Evolutionary conservation across 495 filamentous ascomycete species (phyloP), one percentile per base, ranked within the genome.

Genomic region (Penicillium chermesinum): DNA sequence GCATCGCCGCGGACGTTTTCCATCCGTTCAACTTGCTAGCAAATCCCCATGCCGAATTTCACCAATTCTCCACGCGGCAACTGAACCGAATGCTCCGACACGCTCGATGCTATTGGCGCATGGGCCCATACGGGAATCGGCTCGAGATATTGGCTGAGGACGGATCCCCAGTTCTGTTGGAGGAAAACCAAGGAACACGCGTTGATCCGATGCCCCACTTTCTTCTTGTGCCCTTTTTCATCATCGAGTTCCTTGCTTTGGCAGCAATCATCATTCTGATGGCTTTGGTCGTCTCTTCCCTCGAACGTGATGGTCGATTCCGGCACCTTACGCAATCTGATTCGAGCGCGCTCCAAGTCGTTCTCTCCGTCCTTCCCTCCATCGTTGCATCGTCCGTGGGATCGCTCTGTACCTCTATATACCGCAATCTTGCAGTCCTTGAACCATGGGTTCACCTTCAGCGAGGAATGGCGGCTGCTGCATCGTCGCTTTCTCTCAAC

Each of bases 391-490:
- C 69, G 0, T 57, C 62, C 1, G 66, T 72, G 2, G 61, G 62
- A 7, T 53, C 69, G 3, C 48, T 72, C 8, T 72, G 66, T 43
- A 67, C 60, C 5, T 72, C 69, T 0, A 72, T 72, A 27, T 62
- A 70, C 21, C 65, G 69, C 1, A 70, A 72, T 32, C 48, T 72
- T 18, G 67, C 62, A 18, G 59, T 72, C n/a, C 56, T 72, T 10
- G 69, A 72, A 49, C 69, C 69, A 7, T 72, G 69, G 69, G 69
- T 72, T 10, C 69, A 72, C 38, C 59, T 72, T n/a, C 69, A 72
- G 40, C 57, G 69, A 6, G 69, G 69, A 9, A 62, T 63, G 52
- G 69, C 63, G 0, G 44, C 52, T 1, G 62, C 62, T 7, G 48
- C 49, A 7, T 43, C 51, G 1, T 72, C 69, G 1, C 36, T 72